Conservation (phyloP, 2,329 filamentous ascomycete genomes). For the Fusarium sambucinum region DNA sequence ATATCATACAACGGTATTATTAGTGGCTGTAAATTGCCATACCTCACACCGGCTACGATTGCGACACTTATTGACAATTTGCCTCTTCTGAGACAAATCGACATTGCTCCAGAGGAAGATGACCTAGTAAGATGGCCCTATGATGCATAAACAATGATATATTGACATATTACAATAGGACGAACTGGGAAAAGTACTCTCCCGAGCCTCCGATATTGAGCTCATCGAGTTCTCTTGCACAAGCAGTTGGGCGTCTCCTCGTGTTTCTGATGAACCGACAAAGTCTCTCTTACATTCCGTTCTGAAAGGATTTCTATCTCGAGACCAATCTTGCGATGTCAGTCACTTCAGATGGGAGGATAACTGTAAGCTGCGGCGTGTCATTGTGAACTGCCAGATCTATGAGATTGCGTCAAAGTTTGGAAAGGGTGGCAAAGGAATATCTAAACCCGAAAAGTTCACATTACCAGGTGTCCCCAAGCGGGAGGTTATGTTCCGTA, state of each 20-base stretch:
- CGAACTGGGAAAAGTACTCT: constrained; percentile 14
- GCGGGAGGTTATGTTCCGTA: background rate
- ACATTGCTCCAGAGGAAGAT: constrained; percentile 22
- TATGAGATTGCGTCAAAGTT: constrained; percentile 4
- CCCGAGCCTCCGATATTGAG: background rate
- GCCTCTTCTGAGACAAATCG: constrained; percentile 13
- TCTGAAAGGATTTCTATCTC: background rate
- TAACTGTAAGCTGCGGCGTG: background rate
- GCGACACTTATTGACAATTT: constrained; percentile 20
- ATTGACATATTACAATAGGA: constrained; percentile 10
- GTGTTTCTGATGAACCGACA: background rate
- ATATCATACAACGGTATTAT: constrained; percentile 10
- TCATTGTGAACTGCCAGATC: background rate
- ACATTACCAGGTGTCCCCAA: background rate
- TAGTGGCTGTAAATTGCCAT: constrained; percentile 14
- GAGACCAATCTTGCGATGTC: no score
- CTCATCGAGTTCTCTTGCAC: background rate
- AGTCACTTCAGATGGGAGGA: background rate
- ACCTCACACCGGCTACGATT: constrained; percentile 19
- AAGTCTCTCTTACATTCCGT: background rate
- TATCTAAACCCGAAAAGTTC: background rate
- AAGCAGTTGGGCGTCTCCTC: background rate
- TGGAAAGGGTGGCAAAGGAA: background rate
- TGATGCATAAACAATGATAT: accelerated
- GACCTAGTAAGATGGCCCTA: constrained; percentile 11